A percentile compares a stretch with the other conserved stretches of the same genome.
Conservation (phyloP, 1,284 basidiomycete genomes). For the Meripilus lineatus region DNA sequence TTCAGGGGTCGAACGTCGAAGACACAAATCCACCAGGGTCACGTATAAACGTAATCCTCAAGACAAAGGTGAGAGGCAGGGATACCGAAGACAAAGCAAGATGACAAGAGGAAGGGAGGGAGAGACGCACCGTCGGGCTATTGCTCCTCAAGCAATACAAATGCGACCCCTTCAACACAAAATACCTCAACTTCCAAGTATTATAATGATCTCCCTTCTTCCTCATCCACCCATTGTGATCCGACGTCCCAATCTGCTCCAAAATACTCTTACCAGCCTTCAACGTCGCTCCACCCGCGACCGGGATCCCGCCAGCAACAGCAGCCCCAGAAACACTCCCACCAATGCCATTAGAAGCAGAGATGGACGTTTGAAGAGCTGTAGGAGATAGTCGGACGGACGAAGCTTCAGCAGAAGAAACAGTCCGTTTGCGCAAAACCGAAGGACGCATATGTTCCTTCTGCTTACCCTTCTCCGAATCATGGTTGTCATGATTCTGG, state of each 20-base stretch:
- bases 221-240: conserved; percentile 90
- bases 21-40: too few species aligned
- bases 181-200: conserved; percentile 90
- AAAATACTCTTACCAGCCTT: conserved; percentile 71
- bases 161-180: conserved; percentile 91
- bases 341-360: conserved; percentile 12
- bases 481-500: too few species aligned
- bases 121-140: conserved; percentile 54
- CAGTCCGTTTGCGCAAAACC: conserved; percentile 9
- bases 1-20: too few species aligned
- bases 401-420: conserved; percentile 18
- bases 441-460: conserved; percentile 13
- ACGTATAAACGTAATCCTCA: neutral
- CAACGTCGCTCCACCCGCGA: conserved; percentile 30
- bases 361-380: conserved; percentile 42
- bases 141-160: conserved; percentile 81
- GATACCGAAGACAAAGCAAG: neutral
- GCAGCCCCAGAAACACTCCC: too few species aligned
- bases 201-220: conserved; percentile 96
- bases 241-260: conserved; percentile 84
- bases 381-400: too few species aligned
- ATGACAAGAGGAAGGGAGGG: neutral
- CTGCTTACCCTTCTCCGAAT: conserved; percentile 17
- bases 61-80: neutral
- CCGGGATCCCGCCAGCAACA: conserved; percentile 6